Evolutionary conservation across 345 rosid genomes (phyloP), one percentile per base, ranked within the genome.

Genomic region (Theobroma cacao): DNA sequence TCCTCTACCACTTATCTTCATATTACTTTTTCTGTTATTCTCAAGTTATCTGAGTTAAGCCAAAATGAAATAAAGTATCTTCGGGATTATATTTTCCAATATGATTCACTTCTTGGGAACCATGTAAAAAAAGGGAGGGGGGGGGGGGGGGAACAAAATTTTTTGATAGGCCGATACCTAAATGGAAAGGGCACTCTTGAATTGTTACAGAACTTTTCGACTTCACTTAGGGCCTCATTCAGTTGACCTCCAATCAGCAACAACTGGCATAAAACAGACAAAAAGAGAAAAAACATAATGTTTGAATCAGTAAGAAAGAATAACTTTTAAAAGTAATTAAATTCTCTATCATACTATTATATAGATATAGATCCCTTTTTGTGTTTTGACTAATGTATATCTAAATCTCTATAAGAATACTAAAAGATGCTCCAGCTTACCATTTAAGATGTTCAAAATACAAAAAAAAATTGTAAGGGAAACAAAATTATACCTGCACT

Each of bases 201-300:
- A 79, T 66, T 81, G 60, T 43, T 75, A 81, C 94, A 87, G 60
- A 88, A 83, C 60, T 84, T 85, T 58, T 92, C 89, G 4, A 93
- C 86, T 78, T 84, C 88, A 38, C 79, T 76, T 80, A 92, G 76
- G 0, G 97, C 96, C 84, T 87, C 93, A 45, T 85, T 85, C 58
- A 87, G 85, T 79, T 85, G 85, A 70, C 94, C 90, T 68, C 94
- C 94, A 76, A 90, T 78, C 81, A 93, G 85, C 82, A 95, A 80
- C 80, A 93, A 85, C 99, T 95, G 85, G 59, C 53, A 82, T 6
- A 78, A 78, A 58, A 70, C 13, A 24, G 24, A 66, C 15, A 61
- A 30, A 31, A 10, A 11, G 7, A 34, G 6, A 31, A 31, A 31
- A 28, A 30, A 17, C 13, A 59, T 28, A 30, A 48, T 26, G 24